Conservation (phyloP, 805 yeast species). For the Monosporozyma servazzii region DNA sequence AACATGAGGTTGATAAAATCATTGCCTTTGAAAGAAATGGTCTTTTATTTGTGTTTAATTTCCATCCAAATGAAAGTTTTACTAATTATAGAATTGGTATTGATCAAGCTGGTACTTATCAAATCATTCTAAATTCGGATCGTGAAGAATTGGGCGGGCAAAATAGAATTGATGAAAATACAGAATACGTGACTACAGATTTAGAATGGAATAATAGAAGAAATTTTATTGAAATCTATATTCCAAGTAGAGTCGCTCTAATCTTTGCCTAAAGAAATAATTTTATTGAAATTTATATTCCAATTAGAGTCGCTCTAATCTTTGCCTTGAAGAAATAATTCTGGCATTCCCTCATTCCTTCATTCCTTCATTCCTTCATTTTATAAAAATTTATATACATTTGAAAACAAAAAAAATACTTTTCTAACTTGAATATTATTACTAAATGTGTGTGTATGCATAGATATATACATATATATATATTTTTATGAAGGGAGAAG, state of each 20-base stretch:
- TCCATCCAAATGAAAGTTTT: conserved; percentile 77
- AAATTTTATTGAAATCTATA: conserved; percentile 66
- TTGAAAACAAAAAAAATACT: too few relatives aligned
- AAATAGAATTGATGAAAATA: conserved; percentile 47
- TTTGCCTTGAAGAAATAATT: too few relatives aligned
- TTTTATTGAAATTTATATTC: too few relatives aligned
- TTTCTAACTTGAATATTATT: neutral
- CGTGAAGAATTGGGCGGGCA: conserved; percentile 72
- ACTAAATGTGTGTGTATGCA: neutral
- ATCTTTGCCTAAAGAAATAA: conserved; percentile 56
- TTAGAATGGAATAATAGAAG: conserved; percentile 72
- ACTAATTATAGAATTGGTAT: conserved; percentile 89
- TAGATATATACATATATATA: too few relatives aligned
- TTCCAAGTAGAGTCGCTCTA: conserved; percentile 70
- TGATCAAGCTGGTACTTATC: conserved; percentile 66
- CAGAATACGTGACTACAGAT: conserved; percentile 60
- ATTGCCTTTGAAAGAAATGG: conserved; percentile 84
- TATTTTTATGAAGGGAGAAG: too few relatives aligned
- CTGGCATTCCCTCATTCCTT: too few relatives aligned
- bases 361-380: neutral
- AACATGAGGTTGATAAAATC: conserved; percentile 83
- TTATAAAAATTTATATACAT: neutral
- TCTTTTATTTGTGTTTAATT: conserved; percentile 76
- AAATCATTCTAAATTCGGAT: conserved; percentile 69
- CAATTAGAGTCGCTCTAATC: too few relatives aligned